Conservation (phyloP, 441 rosid genomes). For the Populus trichocarpa region DNA sequence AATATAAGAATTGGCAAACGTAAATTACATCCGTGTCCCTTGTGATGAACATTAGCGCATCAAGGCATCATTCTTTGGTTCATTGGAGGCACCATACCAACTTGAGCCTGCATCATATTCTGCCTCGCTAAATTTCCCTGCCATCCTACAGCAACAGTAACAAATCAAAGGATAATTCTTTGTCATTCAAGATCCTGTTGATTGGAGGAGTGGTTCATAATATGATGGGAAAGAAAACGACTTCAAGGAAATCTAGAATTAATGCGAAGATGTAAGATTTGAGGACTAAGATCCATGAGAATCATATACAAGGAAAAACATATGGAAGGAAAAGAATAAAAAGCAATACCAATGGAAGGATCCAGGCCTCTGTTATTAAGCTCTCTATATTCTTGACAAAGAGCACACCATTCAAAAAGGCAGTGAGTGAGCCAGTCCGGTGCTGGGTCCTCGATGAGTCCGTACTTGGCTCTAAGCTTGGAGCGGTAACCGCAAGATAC, state of each 20-base stretch:
- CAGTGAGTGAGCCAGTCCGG: slow-evolving; percentile 66
- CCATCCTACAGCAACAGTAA: slow-evolving; percentile 27
- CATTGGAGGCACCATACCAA: slow-evolving; percentile 46
- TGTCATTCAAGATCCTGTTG: neutral
- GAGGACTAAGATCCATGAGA: no score
- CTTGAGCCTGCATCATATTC: slow-evolving; percentile 35
- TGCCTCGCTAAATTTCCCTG: slow-evolving; percentile 28
- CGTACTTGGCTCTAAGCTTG: slow-evolving; percentile 48
- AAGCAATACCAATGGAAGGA: slow-evolving; percentile 52
- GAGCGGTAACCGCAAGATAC: slow-evolving; percentile 51
- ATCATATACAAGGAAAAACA: no score
- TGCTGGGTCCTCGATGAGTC: slow-evolving; percentile 59
- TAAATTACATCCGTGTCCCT: neutral
- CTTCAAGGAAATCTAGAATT: neutral
- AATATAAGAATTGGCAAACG: neutral
- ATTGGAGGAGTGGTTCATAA: no score
- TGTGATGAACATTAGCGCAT: neutral
- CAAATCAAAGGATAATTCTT: neutral
- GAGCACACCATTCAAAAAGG: slow-evolving; percentile 56
- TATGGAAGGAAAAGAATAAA: no score
- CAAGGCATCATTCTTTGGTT: slow-evolving; percentile 48
- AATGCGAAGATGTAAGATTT: neutral
- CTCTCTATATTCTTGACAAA: slow-evolving; percentile 68
- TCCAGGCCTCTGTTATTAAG: slow-evolving; percentile 54
- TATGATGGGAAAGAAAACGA: neutral